Base-by-base conservation (phyloP, 257 asterid genomes). In the Cruciata laevipes region DNA sequence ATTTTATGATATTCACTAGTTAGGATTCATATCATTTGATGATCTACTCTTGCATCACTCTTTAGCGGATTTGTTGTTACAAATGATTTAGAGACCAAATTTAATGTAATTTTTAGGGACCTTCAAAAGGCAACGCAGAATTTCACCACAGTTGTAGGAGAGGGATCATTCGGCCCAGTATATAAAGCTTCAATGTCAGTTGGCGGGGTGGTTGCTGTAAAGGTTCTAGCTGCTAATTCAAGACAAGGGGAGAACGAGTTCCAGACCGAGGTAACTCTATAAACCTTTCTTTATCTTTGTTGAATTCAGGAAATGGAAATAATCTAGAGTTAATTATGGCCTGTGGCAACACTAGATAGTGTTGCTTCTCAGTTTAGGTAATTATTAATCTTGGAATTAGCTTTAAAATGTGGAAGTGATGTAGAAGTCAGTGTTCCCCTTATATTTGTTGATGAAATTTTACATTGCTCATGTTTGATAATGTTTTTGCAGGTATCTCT, bases 221-320 rank as follows among this genome's bases (percentile, higher is more conserved):
- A 94, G 82, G 97, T 85, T 82, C 97, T 94, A 77, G 97, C 95
- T 74, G 84, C 96, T 58, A 66, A 87, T 84, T 94, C 99, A 14
- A 94, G 85, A 82, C 99, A 94, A 88, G 99, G 99, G 73, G 99
- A 94, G 66, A 88, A 73, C 42, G 99, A 94, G 88, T 94, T 91
- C 69, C 89, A 87, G 40, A 91, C 98, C 7, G 98, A 91, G 98
- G 98, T 89, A 74, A 60, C 10, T 61, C 14, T 17, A 53, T 27
- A 21, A 35, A 31, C 18, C 33, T n/a, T 60, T 58, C 53, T 33
- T 42, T 69, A 42, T 32, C 31, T 38, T 25, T 7, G 21, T 6
- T 18, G 25, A 44, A 16, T 58, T 38, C 24, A 33, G 30, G 35
- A 33, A 57, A 57, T 38, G 63, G 18, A 53, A 27, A 21, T 21